Base-by-base conservation (phyloP, 306 rosid species). In the Betula pendula region DNA sequence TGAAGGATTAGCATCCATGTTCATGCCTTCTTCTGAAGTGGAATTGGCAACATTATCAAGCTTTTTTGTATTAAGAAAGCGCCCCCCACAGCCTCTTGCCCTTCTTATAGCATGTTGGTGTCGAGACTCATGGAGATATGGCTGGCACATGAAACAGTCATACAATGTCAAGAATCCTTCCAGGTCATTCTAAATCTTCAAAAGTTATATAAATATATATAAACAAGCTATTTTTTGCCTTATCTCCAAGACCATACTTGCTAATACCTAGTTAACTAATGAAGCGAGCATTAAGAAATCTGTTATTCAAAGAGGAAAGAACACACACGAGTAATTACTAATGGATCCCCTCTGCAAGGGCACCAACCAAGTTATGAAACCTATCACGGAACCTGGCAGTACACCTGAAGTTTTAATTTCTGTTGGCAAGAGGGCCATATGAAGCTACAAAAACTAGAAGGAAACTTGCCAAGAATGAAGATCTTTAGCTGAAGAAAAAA, bases 61-160 rank as follows among this genome's bases (percentile, higher is more conserved):
- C 77, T 89, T 88, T 86, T 90, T 93, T 4, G 88, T 88, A 74
- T 93, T 93, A 17, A 91, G 89, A 83, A 93, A 93, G 77, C 98
- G 96, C 10, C 96, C 98, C 14, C 98, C 96, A 17, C 85, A 87
- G 3, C 98, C 98, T 71, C 98, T 90, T 70, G 93, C 96, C 80
- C 98, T 90, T 80, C 91, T 91, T 88, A 93, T 80, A 55, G 98
- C 98, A 73, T 93, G 98, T 31, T 47, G 88, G 84, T 93, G 98
- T 24, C 98, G 88, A 22, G 96, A 93, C 75, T 93, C 96, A 0
- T 93, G 98, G 53, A 93, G 98, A 82, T 93, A 93, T 59, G 98
- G 98, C 98, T 93, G 90, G 73, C 62, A 49, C 71, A 70, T 43
- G 74, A 70, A 69, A 75, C 73, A 53, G 4, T 10, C 22, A 50